A percentile compares a stretch with the other conserved stretches of the same genome.
Conservation (phyloP, 305 asterid genomes). For the Fraxinus ornus region DNA sequence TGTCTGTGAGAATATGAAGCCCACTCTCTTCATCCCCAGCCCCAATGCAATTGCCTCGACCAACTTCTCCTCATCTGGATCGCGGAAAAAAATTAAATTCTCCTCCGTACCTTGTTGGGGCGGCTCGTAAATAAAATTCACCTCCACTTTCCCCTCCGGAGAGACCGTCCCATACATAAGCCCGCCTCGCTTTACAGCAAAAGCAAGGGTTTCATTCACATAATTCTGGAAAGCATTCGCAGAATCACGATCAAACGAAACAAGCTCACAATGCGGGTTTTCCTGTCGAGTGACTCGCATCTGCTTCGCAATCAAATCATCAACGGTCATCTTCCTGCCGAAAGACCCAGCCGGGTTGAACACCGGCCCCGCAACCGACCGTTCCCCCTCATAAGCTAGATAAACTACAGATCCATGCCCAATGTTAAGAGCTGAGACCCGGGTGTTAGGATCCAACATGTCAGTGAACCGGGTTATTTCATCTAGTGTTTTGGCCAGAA, state of each 20-base stretch:
- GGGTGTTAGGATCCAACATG: conserved; percentile 54
- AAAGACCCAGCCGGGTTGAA: conserved; percentile 78
- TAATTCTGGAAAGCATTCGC: conserved; percentile 90
- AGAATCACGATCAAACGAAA: conserved; percentile 89
- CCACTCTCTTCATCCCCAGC: conserved; percentile 79
- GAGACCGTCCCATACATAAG: conserved; percentile 88
- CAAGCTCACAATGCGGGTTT: conserved; percentile 80
- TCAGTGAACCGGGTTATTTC: conserved; percentile 66
- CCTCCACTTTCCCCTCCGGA: conserved; percentile 78
- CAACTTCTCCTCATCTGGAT: conserved; percentile 65
- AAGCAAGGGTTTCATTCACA: conserved; percentile 79
- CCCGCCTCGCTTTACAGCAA: conserved; percentile 88
- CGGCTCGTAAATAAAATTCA: conserved; percentile 83
- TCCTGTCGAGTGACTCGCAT: conserved; percentile 90
- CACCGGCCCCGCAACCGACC: conserved; percentile 68
- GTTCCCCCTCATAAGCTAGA: conserved; percentile 87
- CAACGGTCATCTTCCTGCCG: conserved; percentile 97
- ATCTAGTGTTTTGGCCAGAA: conserved; percentile 65
- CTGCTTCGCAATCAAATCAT: conserved; percentile 90
- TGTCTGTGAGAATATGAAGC: conserved; percentile 83
- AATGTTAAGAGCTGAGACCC: conserved; percentile 50
- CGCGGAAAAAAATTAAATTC: conserved; percentile 58
- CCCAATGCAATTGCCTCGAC: conserved; percentile 85
- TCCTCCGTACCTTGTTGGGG: conserved; percentile 89
- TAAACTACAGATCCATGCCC: conserved; percentile 75